Conservation (phyloP, 768 basidiomycete genomes). For the Suillus americanus region DNA sequence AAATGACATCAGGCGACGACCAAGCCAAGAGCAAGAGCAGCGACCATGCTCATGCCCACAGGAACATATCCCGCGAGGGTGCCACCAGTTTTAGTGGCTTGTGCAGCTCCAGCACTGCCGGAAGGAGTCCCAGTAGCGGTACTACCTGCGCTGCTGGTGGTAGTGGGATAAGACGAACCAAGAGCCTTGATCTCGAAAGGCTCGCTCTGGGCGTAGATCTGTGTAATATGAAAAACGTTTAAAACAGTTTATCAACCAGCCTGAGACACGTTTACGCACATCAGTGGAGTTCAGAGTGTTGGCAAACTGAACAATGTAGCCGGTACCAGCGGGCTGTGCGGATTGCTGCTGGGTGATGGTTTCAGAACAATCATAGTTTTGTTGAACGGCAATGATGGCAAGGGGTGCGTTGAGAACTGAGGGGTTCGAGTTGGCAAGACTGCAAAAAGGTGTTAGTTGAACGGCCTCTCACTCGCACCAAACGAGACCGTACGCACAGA, state of each 20-base stretch:
- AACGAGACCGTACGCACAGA: constrained; percentile 39
- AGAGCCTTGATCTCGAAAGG: constrained; percentile 61
- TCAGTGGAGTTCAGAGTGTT: constrained; percentile 50
- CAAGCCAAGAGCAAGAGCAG: constrained; percentile 26
- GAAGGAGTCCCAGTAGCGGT: constrained; percentile 23
- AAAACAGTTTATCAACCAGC: neutral
- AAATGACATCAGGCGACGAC: constrained; percentile 21
- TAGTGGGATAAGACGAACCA: constrained; percentile 51
- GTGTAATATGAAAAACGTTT: constrained; percentile 3
- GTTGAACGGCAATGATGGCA: constrained; percentile 45
- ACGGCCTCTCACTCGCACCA: constrained; percentile 8
- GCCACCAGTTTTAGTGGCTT: constrained; percentile 15
- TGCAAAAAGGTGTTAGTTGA: constrained; percentile 21
- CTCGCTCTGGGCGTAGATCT: constrained; percentile 58
- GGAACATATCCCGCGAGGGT: constrained; percentile 23
- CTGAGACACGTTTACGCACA: constrained; percentile 37
- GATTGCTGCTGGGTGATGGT: constrained; percentile 47
- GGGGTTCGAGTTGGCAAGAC: constrained; percentile 45
- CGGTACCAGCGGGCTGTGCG: constrained; percentile 38
- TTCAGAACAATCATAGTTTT: constrained; percentile 61
- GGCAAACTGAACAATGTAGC: constrained; percentile 53
- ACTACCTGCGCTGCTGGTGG: constrained; percentile 30
- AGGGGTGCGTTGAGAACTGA: constrained; percentile 38
- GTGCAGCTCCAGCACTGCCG: constrained; percentile 22
- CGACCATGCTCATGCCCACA: constrained; percentile 28